These are phyloP conservation scores for Rhododendron simsii DNA, from an alignment of 148 eudicot genomes.

Conservation along the genomic window DNA sequence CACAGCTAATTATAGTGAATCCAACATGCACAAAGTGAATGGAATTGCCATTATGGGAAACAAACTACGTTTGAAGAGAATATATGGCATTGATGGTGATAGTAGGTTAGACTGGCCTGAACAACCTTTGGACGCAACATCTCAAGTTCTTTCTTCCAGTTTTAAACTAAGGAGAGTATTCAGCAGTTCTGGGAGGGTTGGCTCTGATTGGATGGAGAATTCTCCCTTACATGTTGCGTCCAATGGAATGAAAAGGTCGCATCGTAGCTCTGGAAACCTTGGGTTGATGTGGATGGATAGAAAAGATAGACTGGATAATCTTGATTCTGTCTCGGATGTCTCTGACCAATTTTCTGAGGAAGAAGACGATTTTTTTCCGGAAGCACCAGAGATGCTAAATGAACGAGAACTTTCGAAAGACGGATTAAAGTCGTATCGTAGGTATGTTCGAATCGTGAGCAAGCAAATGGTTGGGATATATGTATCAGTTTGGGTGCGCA, in stretches of 20 bases:
- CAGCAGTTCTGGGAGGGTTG: slow-evolving; percentile 51
- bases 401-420: slow-evolving; percentile 12
- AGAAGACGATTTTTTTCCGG: slow-evolving; percentile 41
- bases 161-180: slow-evolving; percentile 45
- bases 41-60: slow-evolving; percentile 18
- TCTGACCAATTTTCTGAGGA: slow-evolving; percentile 47
- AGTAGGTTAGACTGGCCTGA: slow-evolving; percentile 66
- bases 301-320: slow-evolving; percentile 32
- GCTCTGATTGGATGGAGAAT: slow-evolving; percentile 41
- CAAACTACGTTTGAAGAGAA: slow-evolving; percentile 40
- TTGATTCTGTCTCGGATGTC: slow-evolving; percentile 42
- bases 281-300: slow-evolving; percentile 32
- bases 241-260: slow-evolving; percentile 42
- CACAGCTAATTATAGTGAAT: slow-evolving; percentile 12
- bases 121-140: slow-evolving; percentile 31
- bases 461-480: slow-evolving; percentile 98
- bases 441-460: slow-evolving; percentile 79
- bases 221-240: slow-evolving; percentile 17
- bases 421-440: slow-evolving; percentile 22
- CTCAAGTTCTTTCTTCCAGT: slow-evolving; percentile 40
- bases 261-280: slow-evolving; percentile 51
- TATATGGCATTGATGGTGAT: slow-evolving; percentile 50
- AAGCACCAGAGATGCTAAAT: slow-evolving; percentile 18
- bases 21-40: slow-evolving; percentile 18
- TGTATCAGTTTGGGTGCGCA: slow-evolving; percentile 81